A percentile compares a stretch with the other conserved stretches of the same genome.
These are phyloP conservation scores for Erysimum cheiranthoides DNA, from an alignment of 345 rosid species.

Conservation along the genomic window DNA sequence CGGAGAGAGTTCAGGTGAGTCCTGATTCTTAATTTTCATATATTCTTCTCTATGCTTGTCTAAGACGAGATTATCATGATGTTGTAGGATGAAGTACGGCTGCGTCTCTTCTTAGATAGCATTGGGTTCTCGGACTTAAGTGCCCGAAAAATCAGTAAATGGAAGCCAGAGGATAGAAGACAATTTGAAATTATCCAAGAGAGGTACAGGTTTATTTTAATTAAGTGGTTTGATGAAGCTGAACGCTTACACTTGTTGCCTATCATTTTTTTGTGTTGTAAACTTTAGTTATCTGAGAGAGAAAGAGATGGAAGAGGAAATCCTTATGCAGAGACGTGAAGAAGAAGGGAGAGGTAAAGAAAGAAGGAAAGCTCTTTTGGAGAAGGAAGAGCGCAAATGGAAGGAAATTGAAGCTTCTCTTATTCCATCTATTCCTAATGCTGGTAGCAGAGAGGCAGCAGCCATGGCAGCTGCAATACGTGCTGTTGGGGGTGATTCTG, in stretches of 20 bases:
- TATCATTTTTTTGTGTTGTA: constrained; percentile 11
- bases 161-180: constrained; percentile 99
- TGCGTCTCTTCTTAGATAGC: constrained; percentile 98
- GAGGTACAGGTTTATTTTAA: constrained; percentile 58
- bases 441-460: constrained; percentile 99
- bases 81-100: constrained; percentile 93
- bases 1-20: constrained; percentile 93
- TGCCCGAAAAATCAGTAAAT: constrained; percentile 96
- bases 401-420: constrained; percentile 99
- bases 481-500: constrained; percentile 99
- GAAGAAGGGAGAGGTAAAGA: constrained; percentile 99
- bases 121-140: constrained; percentile 96
- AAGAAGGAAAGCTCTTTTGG: constrained; percentile 95
- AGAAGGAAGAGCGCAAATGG: constrained; percentile 99
- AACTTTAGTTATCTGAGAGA: constrained; percentile 87
- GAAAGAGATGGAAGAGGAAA: constrained; percentile 99
- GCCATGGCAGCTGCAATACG: constrained; percentile 99
- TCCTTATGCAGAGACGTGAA: constrained; percentile 96
- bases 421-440: constrained; percentile 96
- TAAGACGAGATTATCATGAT: constrained; percentile 18
- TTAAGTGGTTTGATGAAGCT: constrained; percentile 22
- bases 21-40: constrained; percentile 27
- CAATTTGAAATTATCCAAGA: constrained; percentile 98
- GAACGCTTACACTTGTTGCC: constrained; percentile 21
- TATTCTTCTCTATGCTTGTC: constrained; percentile 30